Percentiles rank a stretch among this genome's conserved stretches.
phyloP scores from a whole-genome alignment of 352 stramenopile genomes.

The Pythium brassicae region DNA sequence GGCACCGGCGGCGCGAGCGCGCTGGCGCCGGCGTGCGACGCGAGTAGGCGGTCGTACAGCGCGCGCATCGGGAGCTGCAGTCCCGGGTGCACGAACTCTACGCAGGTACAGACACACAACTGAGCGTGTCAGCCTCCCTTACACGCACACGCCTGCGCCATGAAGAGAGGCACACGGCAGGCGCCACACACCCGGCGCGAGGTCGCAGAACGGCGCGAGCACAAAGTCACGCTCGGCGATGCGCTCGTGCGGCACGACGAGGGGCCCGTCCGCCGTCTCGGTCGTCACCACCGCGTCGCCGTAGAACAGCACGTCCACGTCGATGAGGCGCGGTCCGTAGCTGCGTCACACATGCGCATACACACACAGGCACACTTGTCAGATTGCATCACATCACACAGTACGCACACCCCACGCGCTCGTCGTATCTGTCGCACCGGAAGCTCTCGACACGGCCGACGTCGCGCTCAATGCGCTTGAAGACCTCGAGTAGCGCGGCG shows the following conservation, averaged over 20 bases:
- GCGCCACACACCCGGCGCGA: conserved; percentile 59
- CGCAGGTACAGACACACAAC: background rate
- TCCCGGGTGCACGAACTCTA: conserved; percentile 73
- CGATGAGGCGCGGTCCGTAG: conserved; percentile 91
- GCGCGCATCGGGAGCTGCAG: conserved; percentile 67
- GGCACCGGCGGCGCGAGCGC: conserved; percentile 36
- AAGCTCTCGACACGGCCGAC: conserved; percentile 78
- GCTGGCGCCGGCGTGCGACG: conserved; percentile 6
- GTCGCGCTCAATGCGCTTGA: conserved; percentile 89
- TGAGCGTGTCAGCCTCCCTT: background rate
- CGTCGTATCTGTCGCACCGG: conserved; percentile 21
- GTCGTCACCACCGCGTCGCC: conserved; percentile 64
- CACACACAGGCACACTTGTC: background rate
- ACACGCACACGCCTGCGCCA: too few relatives aligned
- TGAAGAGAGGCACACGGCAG: too few relatives aligned
- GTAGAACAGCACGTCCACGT: conserved; percentile 96
- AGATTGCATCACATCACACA: too few relatives aligned
- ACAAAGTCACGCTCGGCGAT: conserved; percentile 97
- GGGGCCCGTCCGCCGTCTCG: conserved; percentile 53
- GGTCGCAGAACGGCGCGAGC: conserved; percentile 92
- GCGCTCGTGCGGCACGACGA: conserved; percentile 94
- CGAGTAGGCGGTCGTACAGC: conserved; percentile 50
- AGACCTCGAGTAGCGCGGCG: conserved; percentile 67
- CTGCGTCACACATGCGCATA: conserved; percentile 33
- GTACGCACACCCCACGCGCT: background rate